Evolutionary conservation across 2,329 filamentous ascomycete genomes (phyloP).

Genomic region (Sporothrix brunneoviolacea): DNA sequence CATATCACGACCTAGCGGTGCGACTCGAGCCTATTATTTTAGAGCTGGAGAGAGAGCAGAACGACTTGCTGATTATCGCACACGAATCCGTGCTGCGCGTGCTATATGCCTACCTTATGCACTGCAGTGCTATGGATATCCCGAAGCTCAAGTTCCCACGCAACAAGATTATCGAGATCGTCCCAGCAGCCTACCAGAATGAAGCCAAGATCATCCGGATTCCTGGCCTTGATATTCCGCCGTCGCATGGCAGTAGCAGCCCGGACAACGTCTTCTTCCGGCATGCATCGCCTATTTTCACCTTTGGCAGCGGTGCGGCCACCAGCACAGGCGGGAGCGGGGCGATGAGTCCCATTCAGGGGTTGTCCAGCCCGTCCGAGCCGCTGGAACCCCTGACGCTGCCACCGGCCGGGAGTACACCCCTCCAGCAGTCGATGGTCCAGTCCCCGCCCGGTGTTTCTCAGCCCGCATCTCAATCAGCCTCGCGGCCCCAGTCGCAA

Average conservation of each 20-base stretch:
- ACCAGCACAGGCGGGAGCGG: conserved; percentile 33
- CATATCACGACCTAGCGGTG: conserved; percentile 97
- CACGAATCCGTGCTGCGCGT: conserved; percentile 97
- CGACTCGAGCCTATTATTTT: conserved; percentile 96
- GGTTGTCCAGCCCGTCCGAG: conserved; percentile 41
- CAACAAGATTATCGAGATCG: conserved; percentile 97
- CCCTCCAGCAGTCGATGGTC: not conserved
- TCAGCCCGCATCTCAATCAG: not conserved
- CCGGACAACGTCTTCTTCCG: conserved; percentile 33
- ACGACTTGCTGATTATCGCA: conserved; percentile 95
- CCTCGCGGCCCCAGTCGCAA: conserved; percentile 11
- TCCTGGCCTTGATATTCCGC: conserved; percentile 46
- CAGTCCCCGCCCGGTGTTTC: not conserved
- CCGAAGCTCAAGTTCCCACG: conserved; percentile 88
- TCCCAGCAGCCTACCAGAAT: conserved; percentile 95
- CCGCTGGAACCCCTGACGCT: conserved; percentile 26
- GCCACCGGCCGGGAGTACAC: conserved; percentile 14
- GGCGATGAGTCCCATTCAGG: conserved; percentile 39
- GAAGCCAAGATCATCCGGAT: conserved; percentile 88
- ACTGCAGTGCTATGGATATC: conserved; percentile 91
- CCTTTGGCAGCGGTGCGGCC: conserved; percentile 65
- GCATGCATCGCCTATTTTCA: conserved; percentile 69
- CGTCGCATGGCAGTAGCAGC: conserved; percentile 13
- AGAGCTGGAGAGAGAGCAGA: conserved; percentile 92
- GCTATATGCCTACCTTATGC: conserved; percentile 96